Conservation (phyloP, 1,284 basidiomycete species). For the Rhodotorula mucilaginosa region DNA sequence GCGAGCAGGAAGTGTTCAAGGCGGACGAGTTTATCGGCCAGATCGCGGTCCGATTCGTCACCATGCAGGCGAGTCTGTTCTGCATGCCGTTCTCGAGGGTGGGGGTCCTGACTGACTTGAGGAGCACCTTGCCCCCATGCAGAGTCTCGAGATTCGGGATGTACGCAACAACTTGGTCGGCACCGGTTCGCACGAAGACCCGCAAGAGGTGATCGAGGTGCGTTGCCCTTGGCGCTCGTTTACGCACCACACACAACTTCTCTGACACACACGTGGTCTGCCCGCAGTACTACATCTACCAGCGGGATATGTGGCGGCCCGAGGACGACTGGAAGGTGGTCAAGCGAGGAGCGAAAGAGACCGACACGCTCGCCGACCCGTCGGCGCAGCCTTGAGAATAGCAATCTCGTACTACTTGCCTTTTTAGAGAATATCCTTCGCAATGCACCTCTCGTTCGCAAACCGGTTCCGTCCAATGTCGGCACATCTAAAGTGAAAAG, state of each 20-base stretch:
- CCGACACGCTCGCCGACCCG: constrained; percentile 36
- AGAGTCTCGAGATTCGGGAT: constrained; percentile 36
- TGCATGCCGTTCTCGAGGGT: background rate
- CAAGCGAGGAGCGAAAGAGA: constrained; percentile 34
- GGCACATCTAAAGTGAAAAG: no score
- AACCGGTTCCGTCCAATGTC: no score
- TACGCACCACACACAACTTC: background rate
- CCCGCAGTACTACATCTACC: constrained; percentile 35
- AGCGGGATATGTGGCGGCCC: constrained; percentile 40
- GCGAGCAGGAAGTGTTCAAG: constrained; percentile 39
- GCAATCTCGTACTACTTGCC: no score
- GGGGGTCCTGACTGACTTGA: background rate
- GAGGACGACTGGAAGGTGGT: constrained; percentile 37
- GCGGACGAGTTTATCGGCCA: constrained; percentile 34
- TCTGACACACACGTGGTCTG: background rate
- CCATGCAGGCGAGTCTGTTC: constrained; percentile 21
- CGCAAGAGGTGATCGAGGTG: constrained; percentile 34
- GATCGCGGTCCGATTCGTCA: constrained; percentile 32
- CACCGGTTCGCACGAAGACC: constrained; percentile 21
- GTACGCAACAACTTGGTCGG: constrained; percentile 23
- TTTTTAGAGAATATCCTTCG: background rate
- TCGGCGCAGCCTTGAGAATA: constrained; percentile 16
- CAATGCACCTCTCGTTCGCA: background rate
- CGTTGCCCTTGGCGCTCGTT: background rate
- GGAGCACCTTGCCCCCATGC: background rate